Evolutionary conservation across 352 stramenopile species (phyloP).

Genomic region (Pythium diclinum): DNA sequence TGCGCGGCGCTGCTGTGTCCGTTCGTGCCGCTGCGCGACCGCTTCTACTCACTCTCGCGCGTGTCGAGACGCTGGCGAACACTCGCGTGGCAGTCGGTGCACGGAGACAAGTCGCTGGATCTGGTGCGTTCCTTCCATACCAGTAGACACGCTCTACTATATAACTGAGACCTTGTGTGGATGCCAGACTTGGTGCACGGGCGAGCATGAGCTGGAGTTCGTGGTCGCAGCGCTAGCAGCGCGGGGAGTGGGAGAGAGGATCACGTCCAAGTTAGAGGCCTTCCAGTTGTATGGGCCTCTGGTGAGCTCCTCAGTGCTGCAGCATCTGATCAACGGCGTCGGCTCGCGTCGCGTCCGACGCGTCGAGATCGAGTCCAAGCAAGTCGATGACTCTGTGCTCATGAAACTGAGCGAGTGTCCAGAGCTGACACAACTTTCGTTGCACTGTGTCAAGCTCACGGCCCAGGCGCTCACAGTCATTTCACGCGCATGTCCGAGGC

Average conservation of each 20-base stretch:
- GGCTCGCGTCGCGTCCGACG: constrained; percentile 33
- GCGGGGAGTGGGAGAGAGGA: constrained; percentile 2
- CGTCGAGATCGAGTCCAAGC: constrained; percentile 73
- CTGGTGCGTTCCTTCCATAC: constrained; percentile 35
- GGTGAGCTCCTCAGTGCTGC: constrained; percentile 43
- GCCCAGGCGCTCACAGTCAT: constrained; percentile 45
- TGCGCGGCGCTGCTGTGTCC: constrained; percentile 43
- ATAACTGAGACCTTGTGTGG: constrained; percentile 7
- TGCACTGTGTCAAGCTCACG: constrained; percentile 80
- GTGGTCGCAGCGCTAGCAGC: constrained; percentile 34
- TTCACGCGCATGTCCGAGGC: constrained; percentile 32
- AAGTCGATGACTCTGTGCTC: constrained; percentile 49
- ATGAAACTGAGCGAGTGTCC: constrained; percentile 36
- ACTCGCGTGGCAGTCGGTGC: constrained; percentile 56
- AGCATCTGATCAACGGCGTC: constrained; percentile 41
- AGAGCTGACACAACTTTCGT: constrained; percentile 33
- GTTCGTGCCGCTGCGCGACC: constrained; percentile 58
- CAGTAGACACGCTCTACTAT: not conserved
- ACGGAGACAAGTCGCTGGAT: constrained; percentile 45
- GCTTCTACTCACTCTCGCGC: constrained; percentile 44
- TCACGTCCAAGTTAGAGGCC: constrained; percentile 38
- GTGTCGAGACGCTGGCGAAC: constrained; percentile 58
- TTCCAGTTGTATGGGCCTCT: constrained; percentile 62
- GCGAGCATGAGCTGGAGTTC: constrained; percentile 53
- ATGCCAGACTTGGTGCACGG: constrained; percentile 64